These are phyloP conservation scores for Zoysia matrella DNA, from an alignment of 202 grass and related monocot species.

Conservation along the genomic window DNA sequence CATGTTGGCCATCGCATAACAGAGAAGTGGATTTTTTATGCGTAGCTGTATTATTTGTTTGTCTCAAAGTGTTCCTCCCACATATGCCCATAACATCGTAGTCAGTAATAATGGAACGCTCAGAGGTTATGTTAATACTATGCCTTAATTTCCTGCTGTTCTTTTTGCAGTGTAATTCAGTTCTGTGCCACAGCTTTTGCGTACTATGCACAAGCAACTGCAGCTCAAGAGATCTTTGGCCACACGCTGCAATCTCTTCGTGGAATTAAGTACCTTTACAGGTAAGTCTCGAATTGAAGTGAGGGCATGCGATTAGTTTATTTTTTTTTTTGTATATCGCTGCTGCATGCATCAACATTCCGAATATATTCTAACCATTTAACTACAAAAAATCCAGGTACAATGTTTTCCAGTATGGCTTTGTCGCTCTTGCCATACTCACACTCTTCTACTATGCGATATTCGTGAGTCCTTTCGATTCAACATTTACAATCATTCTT, in stretches of 20 bases:
- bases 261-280: too few species aligned
- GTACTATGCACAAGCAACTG: slow-evolving; percentile 96
- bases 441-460: slow-evolving; percentile 23
- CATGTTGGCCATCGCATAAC: not conserved
- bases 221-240: slow-evolving; percentile 36
- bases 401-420: slow-evolving; percentile 98
- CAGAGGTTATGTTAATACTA: not conserved
- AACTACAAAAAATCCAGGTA: slow-evolving; percentile 67
- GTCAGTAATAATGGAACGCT: slow-evolving; percentile 23
- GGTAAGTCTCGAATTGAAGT: not conserved
- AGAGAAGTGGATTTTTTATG: slow-evolving; percentile 17
- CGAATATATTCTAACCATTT: slow-evolving; percentile 30
- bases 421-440: slow-evolving; percentile 72
- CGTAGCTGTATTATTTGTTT: not conserved
- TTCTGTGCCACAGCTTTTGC: slow-evolving; percentile 95
- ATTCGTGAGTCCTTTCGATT: slow-evolving; percentile 64
- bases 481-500: not conserved
- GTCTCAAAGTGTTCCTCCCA: not conserved
- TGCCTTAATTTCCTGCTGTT: not conserved
- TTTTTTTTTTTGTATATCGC: slow-evolving; percentile 17
- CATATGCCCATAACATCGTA: not conserved
- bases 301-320: not conserved
- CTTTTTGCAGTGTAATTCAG: slow-evolving; percentile 90
- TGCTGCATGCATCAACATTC: not conserved
- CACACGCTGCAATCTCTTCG: too few species aligned